Evolutionary conservation across 2,329 filamentous ascomycete species (phyloP), one percentile per base, ranked within the genome.

Genomic region (Orbilia ellipsospora): DNA sequence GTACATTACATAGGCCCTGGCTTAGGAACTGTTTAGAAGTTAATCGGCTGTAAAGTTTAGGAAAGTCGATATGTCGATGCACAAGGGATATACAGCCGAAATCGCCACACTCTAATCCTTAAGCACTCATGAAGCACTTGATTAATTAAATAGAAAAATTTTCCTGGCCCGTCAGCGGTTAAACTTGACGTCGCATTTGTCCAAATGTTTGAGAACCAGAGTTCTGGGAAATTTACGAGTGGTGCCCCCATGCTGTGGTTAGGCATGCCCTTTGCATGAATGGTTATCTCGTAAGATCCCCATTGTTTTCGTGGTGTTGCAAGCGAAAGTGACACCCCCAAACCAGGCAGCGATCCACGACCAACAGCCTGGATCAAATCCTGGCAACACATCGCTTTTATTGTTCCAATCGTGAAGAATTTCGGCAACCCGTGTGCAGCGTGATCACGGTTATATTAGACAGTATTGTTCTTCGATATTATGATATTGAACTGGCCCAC

Each of bases 401-500:
- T 12, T 5, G 20, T 45, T 42, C n/a, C 16, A 44, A 44, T n/a
- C 12, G 31, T 36, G 31, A 36, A 10, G 31, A 36, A 36, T 36
- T 36, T 36, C 5, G 10, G 55, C 55, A 18, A 20, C 12, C 55
- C 44, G 31, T 8, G 54, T 16, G 31, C 26, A 4, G 15, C 2
- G 28, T 10, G 8, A 12, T 7, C n/a, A 20, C 4, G 2, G 15
- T 20, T 40, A 57, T 57, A 16, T n/a, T 18, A 69, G 62, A 51
- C 40, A 63, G 63, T 44, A 70, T 70, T 63, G 50, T 56, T 31
- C 54, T 42, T 26, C 51, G 3, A 6, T 48, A 61, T 36, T 69
- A 61, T 63, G 57, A 57, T 63, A 70, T 57, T 28, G 66, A 40
- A 36, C 44, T 10, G 44, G 16, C 44, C 66, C 66, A 70, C 66